Conservation (phyloP, 2,329 filamentous ascomycete species). For the Colletotrichum sp. region DNA sequence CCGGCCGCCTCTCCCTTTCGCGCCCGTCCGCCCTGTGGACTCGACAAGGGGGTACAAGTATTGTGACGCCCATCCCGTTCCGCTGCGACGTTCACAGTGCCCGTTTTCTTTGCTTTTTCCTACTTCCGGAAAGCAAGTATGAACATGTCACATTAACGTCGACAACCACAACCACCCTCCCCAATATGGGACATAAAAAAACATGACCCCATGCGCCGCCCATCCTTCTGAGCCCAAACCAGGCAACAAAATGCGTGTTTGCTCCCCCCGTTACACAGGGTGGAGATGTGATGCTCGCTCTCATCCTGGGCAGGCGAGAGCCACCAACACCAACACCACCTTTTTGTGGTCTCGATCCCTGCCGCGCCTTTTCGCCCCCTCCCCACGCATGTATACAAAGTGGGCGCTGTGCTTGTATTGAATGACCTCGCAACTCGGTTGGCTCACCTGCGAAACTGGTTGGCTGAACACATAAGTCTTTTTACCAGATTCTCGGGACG, state of each 20-base stretch:
- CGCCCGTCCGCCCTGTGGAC: neutral
- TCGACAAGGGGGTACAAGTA: neutral
- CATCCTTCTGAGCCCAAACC: neutral
- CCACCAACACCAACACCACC: neutral
- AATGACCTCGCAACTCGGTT: neutral
- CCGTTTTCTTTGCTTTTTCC: neutral
- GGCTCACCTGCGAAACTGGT: neutral
- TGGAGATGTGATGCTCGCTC: neutral
- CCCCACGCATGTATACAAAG: neutral
- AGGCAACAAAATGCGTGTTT: neutral
- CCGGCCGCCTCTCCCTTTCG: neutral
- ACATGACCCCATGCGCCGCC: neutral
- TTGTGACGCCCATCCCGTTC: neutral
- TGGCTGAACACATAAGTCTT: neutral
- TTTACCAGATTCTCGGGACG: constrained; percentile 1
- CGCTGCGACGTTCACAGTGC: neutral
- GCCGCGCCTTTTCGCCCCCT: neutral
- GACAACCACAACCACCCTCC: neutral
- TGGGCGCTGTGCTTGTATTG: neutral
- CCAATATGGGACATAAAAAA: neutral
- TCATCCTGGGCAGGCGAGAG: neutral
- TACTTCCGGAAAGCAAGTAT: neutral
- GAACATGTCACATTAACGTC: neutral
- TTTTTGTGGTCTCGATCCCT: neutral
- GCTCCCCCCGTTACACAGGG: neutral